Evolutionary conservation across 495 filamentous ascomycete genomes (phyloP).

Genomic region (Aspergillus sclerotiicarbonarius): DNA sequence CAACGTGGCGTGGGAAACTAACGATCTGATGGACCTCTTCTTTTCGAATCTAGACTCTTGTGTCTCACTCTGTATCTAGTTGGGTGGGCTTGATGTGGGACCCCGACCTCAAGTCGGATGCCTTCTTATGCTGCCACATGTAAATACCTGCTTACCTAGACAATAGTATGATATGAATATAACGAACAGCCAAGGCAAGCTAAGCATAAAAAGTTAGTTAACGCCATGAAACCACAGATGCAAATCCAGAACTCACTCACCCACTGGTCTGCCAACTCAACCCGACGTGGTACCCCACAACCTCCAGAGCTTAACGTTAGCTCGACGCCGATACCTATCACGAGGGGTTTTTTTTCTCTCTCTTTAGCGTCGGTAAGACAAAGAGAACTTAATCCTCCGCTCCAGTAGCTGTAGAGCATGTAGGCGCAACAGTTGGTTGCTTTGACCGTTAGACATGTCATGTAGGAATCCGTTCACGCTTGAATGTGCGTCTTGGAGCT

Average conservation of each 20-base stretch:
- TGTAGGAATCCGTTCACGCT: not conserved
- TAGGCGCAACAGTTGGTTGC: not conserved
- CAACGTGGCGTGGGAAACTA: too few species aligned
- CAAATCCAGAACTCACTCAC: not conserved
- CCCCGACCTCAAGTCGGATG: too few species aligned
- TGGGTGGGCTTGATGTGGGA: too few species aligned
- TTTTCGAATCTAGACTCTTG: too few species aligned
- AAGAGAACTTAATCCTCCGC: not conserved
- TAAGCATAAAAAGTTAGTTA: not conserved
- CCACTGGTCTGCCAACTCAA: constrained; percentile 14
- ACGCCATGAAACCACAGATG: constrained; percentile 2
- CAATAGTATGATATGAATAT: too few species aligned
- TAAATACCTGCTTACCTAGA: not conserved
- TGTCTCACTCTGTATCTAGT: too few species aligned
- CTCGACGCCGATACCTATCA: not conserved
- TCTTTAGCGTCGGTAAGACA: not conserved
- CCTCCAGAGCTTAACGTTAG: not conserved
- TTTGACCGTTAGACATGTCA: not conserved
- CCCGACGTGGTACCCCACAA: constrained; percentile 24
- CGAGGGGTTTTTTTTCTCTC: not conserved
- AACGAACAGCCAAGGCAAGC: too few species aligned
- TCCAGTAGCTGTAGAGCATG: not conserved
- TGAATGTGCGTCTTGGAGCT: too few species aligned
- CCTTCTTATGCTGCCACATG: too few species aligned
- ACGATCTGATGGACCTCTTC: too few species aligned